These are phyloP conservation scores for Musa balbisiana DNA, from an alignment of 202 grass and related monocot species.

Conservation along the genomic window DNA sequence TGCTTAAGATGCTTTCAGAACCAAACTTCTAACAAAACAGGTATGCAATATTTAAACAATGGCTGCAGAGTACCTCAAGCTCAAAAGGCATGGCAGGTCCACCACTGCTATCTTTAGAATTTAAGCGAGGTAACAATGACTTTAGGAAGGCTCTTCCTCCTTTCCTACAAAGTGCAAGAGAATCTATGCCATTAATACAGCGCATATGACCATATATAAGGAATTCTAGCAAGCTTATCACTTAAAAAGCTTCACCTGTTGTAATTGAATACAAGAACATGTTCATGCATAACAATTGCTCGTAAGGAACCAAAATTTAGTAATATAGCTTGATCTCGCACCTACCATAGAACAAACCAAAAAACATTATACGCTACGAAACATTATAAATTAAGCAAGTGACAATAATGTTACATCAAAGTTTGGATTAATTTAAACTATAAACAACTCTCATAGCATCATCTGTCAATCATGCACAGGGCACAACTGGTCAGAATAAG, in stretches of 20 bases:
- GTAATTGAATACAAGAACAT: constrained; percentile 90
- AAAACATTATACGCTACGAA: constrained; percentile 25
- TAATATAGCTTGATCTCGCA: constrained; percentile 91
- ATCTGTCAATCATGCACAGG: neutral
- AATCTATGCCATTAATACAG: neutral
- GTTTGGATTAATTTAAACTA: neutral
- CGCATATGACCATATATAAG: neutral
- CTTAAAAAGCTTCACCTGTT: constrained; percentile 55
- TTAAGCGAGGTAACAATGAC: constrained; percentile 73
- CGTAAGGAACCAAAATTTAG: constrained; percentile 89
- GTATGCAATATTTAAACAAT: too few species aligned
- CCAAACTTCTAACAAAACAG: too few species aligned
- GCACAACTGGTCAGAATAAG: neutral
- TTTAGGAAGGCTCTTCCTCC: constrained; percentile 78
- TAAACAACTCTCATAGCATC: neutral
- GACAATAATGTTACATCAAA: constrained; percentile 8
- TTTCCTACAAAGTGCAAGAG: constrained; percentile 50
- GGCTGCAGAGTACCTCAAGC: constrained; percentile 56
- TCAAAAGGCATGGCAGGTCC: constrained; percentile 92
- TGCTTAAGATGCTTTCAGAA: too few species aligned
- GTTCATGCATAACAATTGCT: constrained; percentile 87
- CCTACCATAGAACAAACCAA: constrained; percentile 40
- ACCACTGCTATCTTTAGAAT: constrained; percentile 63
- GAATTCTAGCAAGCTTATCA: neutral
- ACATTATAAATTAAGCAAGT: constrained; percentile 9